phyloP scores from a whole-genome alignment of 305 asterid species.

The Plantago coronopus region DNA sequence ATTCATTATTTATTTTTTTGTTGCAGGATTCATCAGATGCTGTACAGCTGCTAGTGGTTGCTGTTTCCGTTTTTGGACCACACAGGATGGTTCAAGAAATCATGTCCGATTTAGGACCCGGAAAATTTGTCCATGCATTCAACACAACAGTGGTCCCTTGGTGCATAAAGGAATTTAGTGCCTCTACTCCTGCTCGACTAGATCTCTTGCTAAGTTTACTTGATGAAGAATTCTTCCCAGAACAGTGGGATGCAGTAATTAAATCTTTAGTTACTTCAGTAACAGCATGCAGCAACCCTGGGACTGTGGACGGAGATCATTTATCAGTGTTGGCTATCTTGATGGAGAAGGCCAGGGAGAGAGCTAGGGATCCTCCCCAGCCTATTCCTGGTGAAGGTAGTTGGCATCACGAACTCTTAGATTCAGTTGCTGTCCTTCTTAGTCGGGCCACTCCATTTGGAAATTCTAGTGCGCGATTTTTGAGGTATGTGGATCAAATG shows the following conservation, averaged over 20 bases:
- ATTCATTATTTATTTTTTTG: slow-evolving; percentile 23
- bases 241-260: slow-evolving; percentile 80
- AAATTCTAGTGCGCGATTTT: slow-evolving; percentile 46
- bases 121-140: slow-evolving; percentile 55
- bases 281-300: slow-evolving; percentile 32
- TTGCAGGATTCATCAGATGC: slow-evolving; percentile 81
- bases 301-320: slow-evolving; percentile 33
- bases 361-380: slow-evolving; percentile 35
- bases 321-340: slow-evolving; percentile 56
- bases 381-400: slow-evolving; percentile 34
- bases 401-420: slow-evolving; percentile 79
- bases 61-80: slow-evolving; percentile 76
- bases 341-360: slow-evolving; percentile 75
- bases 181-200: slow-evolving; percentile 49
- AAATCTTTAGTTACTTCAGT: slow-evolving; percentile 43
- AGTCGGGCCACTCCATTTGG: slow-evolving; percentile 48
- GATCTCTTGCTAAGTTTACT: slow-evolving; percentile 87
- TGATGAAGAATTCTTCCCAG: slow-evolving; percentile 57
- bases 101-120: slow-evolving; percentile 38
- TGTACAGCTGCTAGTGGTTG: slow-evolving; percentile 52
- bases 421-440: slow-evolving; percentile 54
- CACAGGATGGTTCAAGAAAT: slow-evolving; percentile 59
- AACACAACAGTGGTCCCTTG: slow-evolving; percentile 62
- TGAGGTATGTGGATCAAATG: slow-evolving; percentile 53
- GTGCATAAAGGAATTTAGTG: slow-evolving; percentile 56